Evolutionary conservation across 2,329 filamentous ascomycete genomes (phyloP), one percentile per base, ranked within the genome.

Genomic region (Cordyceps javanica): DNA sequence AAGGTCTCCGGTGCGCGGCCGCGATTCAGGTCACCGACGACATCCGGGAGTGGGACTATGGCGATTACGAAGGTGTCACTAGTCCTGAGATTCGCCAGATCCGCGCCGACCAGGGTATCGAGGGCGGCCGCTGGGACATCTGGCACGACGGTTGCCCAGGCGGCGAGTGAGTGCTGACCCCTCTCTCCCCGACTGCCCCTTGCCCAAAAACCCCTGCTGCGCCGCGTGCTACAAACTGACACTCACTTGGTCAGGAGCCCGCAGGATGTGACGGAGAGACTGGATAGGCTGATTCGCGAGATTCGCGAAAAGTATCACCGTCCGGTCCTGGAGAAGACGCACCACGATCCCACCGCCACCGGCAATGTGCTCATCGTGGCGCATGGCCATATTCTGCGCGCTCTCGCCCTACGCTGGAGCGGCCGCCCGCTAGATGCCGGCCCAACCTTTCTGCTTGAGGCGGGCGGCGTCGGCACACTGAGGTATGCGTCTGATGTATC

Each of bases 131-230:
- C 25, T 95, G 90, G 90, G 88, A 94, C 73, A 95, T 96, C 62
- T 96, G 91, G 91, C 78, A 76, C n/a, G 90, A 95, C 68, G 91
- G 91, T 0, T 96, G 91, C 72, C 88, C 87, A 1, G 89, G 86
- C 3, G 91, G 91, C 70, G 91, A 96, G 87, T 89, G 73, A 71
- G 84, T 79, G n/a, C 28, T 26, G 8, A 39, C 16, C 19, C n/a
- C 14, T 52, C 10, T 10, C 30, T n/a, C 16, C 5, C 26, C 23
- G 16, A 16, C 25, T n/a, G n/a, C n/a, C n/a, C n/a, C n/a, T n/a
- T n/a, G n/a, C n/a, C 30, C 13, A 32, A 32, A 10, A 25, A n/a
- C 44, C 7, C 19, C n/a, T 25, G 26, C 26, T 1, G 30, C 28
- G 38, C 38, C n/a, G 16, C 11, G n/a, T n/a, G 38, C 19, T 41